Conservation (phyloP, 75 land plant genomes). For the Picea glauca region DNA sequence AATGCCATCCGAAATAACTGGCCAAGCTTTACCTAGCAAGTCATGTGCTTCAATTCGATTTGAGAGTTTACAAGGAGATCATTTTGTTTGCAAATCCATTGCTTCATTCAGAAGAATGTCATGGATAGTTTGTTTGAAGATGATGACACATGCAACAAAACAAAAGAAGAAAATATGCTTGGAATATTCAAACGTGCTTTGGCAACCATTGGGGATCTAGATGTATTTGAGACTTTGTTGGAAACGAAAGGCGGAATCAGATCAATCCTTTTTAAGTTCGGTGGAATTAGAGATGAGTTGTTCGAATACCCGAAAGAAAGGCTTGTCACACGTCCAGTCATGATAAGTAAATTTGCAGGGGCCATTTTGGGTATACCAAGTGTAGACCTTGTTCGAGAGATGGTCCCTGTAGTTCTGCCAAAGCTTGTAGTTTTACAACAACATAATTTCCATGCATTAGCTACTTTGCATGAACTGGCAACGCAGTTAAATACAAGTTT, state of each 20-base stretch:
- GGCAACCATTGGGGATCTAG: constrained; percentile 50
- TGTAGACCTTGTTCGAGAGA: constrained; percentile 60
- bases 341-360: constrained; percentile 81
- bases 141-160: constrained; percentile 20
- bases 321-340: constrained; percentile 55
- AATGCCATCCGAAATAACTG: too few species aligned
- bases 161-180: constrained; percentile 58
- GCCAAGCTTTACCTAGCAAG: too few species aligned
- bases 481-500: constrained; percentile 56
- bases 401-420: constrained; percentile 92
- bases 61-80: too few species aligned
- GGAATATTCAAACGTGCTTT: constrained; percentile 74
- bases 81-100: constrained; percentile 66
- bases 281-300: constrained; percentile 52
- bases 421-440: constrained; percentile 78
- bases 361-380: constrained; percentile 57
- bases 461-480: constrained; percentile 64
- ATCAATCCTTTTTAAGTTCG: constrained; percentile 38
- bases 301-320: constrained; percentile 64
- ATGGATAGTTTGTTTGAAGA: constrained; percentile 50
- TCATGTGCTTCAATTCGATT: too few species aligned
- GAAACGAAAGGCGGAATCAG: constrained; percentile 60
- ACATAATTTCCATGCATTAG: constrained; percentile 46
- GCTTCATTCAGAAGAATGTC: constrained; percentile 52
- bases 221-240: constrained; percentile 59